A percentile compares a stretch with the other conserved stretches of the same genome.
phyloP scores from a whole-genome alignment of 140 eudicot species.

The Bidens hawaiensis region DNA sequence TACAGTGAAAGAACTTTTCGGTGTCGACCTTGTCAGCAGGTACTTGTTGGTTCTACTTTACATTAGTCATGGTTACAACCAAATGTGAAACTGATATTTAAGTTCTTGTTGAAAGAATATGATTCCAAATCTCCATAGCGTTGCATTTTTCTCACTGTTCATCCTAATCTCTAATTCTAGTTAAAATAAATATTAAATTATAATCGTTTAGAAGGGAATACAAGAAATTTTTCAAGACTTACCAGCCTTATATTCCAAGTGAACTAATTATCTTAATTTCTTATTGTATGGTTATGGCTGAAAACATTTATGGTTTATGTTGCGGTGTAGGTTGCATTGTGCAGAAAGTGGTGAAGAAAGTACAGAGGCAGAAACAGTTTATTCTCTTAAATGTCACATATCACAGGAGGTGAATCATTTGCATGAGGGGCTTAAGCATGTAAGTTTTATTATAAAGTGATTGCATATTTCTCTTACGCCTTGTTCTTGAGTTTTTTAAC shows the following conservation, averaged over 20 bases:
- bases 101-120: constrained; percentile 1
- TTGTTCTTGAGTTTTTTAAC: too few relatives aligned
- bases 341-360: constrained; percentile 99
- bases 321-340: constrained; percentile 75
- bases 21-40: constrained; percentile 92
- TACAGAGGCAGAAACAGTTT: constrained; percentile 69
- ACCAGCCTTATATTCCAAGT: too few relatives aligned
- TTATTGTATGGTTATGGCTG: too few relatives aligned
- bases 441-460: constrained; percentile 45
- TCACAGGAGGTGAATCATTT: constrained; percentile 97
- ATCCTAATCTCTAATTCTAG: too few relatives aligned
- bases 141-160: background rate
- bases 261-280: background rate
- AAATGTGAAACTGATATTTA: constrained; percentile 2
- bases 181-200: too few relatives aligned
- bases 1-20: constrained; percentile 78
- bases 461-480: too few relatives aligned
- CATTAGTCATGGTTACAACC: background rate
- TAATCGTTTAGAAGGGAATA: background rate
- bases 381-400: constrained; percentile 93
- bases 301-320: constrained; percentile 9
- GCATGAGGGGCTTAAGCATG: constrained; percentile 89
- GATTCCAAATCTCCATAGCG: background rate
- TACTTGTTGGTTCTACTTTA: constrained; percentile 19
- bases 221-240: background rate